Evolutionary conservation across 345 rosid species (phyloP), one percentile per base, ranked within the genome.

Genomic region (Durio zibethinus): DNA sequence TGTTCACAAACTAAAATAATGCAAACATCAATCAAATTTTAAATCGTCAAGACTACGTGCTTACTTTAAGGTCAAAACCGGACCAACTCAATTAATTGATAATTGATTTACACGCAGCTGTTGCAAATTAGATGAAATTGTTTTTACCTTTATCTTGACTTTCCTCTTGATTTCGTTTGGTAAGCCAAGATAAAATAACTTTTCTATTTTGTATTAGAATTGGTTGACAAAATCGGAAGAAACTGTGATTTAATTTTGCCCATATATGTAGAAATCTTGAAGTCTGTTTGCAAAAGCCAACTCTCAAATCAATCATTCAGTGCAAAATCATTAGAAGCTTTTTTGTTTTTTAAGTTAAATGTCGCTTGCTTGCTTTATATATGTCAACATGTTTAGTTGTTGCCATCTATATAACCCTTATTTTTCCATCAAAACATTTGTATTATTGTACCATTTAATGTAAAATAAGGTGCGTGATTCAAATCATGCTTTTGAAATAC

Each of bases 281-380:
- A 35, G 45, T 38, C 45, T 63, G 7, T 18, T 63, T 63, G 42
- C 43, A 9, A 9, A 33, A 0, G 10, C 45, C 69, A 35, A 63
- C 2, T 63, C 69, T 63, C 45, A 63, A 20, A 63, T 63, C 69
- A 63, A 63, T 33, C 69, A 63, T 63, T 63, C 69, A 63, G 68
- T 63, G 69, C 45, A 35, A 63, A 63, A 63, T 25, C 23, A 18
- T 35, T 36, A 18, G 25, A 35, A 63, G 42, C 14, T 35, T 16
- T 63, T 25, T 11, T 27, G 1, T 59, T 63, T 63, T 63, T 63
- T 7, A 63, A 63, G 69, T 35, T 35, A 63, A 36, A 63, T 18
- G 14, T 33, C 5, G 45, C 40, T 33, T 16, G 1, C 0, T 31
- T 7, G 2, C 31, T 33, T 0, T 15, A 31, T n/a, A n/a, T n/a